Conservation (phyloP, 1,139 yeast genomes). For the Pichia sp. region DNA sequence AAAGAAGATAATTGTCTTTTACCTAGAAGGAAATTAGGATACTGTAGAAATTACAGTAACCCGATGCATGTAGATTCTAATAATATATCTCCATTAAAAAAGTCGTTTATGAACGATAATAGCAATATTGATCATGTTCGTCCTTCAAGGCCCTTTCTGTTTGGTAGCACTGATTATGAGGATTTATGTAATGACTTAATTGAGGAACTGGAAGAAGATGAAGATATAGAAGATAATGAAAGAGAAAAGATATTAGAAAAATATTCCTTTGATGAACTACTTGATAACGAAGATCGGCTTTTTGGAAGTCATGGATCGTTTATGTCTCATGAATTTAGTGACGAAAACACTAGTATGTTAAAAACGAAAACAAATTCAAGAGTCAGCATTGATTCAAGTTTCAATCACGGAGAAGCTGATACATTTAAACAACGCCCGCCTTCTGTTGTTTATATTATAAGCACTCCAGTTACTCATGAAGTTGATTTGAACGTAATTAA, state of each 20-base stretch:
- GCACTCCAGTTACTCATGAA: neutral
- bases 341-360: slow-evolving; percentile 2
- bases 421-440: neutral
- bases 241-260: neutral
- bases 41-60: slow-evolving; percentile 2
- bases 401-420: neutral
- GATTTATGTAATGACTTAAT: neutral
- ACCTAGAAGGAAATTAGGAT: neutral
- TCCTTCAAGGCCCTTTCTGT: too few species aligned
- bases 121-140: neutral
- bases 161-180: too few species aligned
- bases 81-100: neutral
- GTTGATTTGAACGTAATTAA: slow-evolving; percentile 7
- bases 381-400: neutral
- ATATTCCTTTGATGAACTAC: neutral
- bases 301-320: neutral
- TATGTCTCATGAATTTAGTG: neutral
- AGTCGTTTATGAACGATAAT: neutral
- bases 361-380: slow-evolving; percentile 1
- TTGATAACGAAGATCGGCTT: neutral
- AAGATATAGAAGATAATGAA: too few species aligned
- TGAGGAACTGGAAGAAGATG: neutral
- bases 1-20: neutral
- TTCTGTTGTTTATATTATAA: slow-evolving; percentile 5
- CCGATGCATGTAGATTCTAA: neutral